phyloP scores from a whole-genome alignment of 164 flowering plant genomes.

The Umbilicus rupestris region DNA sequence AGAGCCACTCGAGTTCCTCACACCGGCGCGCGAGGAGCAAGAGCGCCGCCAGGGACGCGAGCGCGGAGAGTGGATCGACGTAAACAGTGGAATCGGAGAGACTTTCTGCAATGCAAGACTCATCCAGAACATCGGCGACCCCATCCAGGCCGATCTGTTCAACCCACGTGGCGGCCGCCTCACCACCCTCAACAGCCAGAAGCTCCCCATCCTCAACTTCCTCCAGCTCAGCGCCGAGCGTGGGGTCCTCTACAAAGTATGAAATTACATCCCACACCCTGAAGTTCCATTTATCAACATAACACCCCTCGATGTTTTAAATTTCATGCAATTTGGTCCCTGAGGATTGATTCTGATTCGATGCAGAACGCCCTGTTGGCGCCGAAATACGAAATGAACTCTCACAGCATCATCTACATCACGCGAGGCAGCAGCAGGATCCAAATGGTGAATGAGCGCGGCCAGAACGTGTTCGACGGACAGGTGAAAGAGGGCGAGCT shows the following conservation, averaged over 20 bases:
- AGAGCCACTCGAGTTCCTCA: constrained; percentile 12
- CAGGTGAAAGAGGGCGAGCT: constrained; percentile 34
- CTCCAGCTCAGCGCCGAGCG: constrained; percentile 38
- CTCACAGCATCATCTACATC: constrained; percentile 41
- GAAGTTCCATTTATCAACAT: background rate
- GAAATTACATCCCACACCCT: background rate
- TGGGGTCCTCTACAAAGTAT: constrained; percentile 36
- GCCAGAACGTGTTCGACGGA: constrained; percentile 31
- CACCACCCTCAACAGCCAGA: constrained; percentile 31
- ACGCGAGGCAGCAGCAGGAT: constrained; percentile 36
- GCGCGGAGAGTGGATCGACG: constrained; percentile 7
- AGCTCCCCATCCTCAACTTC: constrained; percentile 35
- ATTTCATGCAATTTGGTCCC: too few relatives aligned
- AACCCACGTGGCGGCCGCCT: constrained; percentile 39
- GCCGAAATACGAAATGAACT: constrained; percentile 50
- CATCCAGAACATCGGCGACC: constrained; percentile 25
- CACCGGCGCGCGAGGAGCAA: constrained; percentile 13
- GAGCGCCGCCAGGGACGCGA: constrained; percentile 4
- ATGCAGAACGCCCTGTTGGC: constrained; percentile 42
- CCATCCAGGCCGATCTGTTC: constrained; percentile 30
- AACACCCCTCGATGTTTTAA: too few relatives aligned
- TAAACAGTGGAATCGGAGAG: constrained; percentile 33
- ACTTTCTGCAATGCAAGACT: constrained; percentile 35
- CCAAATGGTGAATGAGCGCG: constrained; percentile 35
- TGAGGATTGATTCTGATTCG: too few relatives aligned